phyloP scores from a whole-genome alignment of 768 basidiomycete species.

The Phlebiopsis flavidoalba region DNA sequence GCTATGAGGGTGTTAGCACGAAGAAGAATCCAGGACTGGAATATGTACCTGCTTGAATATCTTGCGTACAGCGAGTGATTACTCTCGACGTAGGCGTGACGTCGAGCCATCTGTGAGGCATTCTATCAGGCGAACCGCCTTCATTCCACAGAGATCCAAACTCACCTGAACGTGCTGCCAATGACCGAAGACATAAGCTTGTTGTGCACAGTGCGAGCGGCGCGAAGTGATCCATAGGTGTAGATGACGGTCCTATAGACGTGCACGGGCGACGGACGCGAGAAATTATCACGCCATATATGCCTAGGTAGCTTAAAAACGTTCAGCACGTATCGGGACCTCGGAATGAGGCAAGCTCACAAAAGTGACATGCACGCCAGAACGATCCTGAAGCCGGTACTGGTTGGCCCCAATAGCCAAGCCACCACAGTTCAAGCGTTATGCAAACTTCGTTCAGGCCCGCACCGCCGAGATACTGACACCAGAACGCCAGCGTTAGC shows the following conservation, averaged over 20 bases:
- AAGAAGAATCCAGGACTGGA: neutral
- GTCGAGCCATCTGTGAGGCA: slow-evolving; percentile 38
- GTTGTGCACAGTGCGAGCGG: slow-evolving; percentile 48
- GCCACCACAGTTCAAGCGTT: slow-evolving; percentile 32
- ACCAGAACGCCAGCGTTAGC: slow-evolving; percentile 26
- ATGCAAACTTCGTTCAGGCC: slow-evolving; percentile 16
- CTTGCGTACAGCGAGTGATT: slow-evolving; percentile 60
- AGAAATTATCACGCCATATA: slow-evolving; percentile 37
- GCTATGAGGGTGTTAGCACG: slow-evolving; percentile 13
- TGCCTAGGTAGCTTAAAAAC: slow-evolving; percentile 39
- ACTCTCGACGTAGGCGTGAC: slow-evolving; percentile 49
- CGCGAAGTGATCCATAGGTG: slow-evolving; percentile 44
- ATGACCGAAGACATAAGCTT: slow-evolving; percentile 48
- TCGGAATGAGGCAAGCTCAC: slow-evolving; percentile 19
- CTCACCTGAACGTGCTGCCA: slow-evolving; percentile 56
- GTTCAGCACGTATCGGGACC: neutral
- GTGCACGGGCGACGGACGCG: slow-evolving; percentile 26
- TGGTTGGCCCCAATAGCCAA: slow-evolving; percentile 41
- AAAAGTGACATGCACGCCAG: slow-evolving; percentile 28
- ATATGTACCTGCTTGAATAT: slow-evolving; percentile 36
- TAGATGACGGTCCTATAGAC: slow-evolving; percentile 30
- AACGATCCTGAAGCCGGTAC: slow-evolving; percentile 27
- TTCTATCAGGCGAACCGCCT: too few relatives aligned
- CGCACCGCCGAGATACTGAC: slow-evolving; percentile 11
- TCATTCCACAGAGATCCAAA: slow-evolving; percentile 21